These are phyloP conservation scores for Alternaria conjuncta DNA, from an alignment of 2,329 filamentous ascomycete genomes.

Conservation along the genomic window DNA sequence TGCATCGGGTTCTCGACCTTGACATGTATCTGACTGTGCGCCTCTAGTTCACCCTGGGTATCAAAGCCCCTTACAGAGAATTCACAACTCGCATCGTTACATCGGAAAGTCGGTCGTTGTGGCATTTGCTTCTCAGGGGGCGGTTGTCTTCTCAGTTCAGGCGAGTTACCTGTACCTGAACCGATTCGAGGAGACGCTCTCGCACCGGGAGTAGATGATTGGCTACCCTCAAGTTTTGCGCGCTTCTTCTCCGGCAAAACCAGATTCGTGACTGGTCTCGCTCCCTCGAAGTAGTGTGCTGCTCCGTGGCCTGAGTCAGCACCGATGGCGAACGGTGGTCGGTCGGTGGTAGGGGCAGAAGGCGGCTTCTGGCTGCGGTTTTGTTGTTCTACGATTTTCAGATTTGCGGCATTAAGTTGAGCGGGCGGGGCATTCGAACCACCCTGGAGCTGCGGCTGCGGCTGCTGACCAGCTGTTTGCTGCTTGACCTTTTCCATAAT, in stretches of 20 bases:
- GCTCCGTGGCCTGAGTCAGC: slow-evolving; percentile 63
- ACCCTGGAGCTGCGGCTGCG: slow-evolving; percentile 22
- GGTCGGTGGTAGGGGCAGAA: slow-evolving; percentile 57
- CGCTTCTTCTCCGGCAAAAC: slow-evolving; percentile 65
- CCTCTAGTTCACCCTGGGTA: slow-evolving; percentile 60
- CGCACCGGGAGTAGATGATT: slow-evolving; percentile 50
- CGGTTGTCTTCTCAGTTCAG: slow-evolving; percentile 55
- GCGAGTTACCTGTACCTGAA: slow-evolving; percentile 47
- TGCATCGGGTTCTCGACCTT: slow-evolving; percentile 61
- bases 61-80: slow-evolving; percentile 62
- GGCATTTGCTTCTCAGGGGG: slow-evolving; percentile 53
- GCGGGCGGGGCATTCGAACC: slow-evolving; percentile 26
- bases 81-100: slow-evolving; percentile 60
- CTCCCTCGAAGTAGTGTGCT: slow-evolving; percentile 60
- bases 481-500: slow-evolving; percentile 35
- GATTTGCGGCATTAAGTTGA: slow-evolving; percentile 48
- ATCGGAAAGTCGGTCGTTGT: slow-evolving; percentile 58
- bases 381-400: slow-evolving; percentile 52
- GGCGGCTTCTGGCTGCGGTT: slow-evolving; percentile 59
- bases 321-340: slow-evolving; percentile 60
- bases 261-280: slow-evolving; percentile 62
- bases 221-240: slow-evolving; percentile 56
- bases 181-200: slow-evolving; percentile 50
- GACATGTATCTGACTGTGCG: slow-evolving; percentile 62
- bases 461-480: slow-evolving; percentile 17